Base-by-base conservation (phyloP, 352 stramenopile genomes). In the Albugo candida region DNA sequence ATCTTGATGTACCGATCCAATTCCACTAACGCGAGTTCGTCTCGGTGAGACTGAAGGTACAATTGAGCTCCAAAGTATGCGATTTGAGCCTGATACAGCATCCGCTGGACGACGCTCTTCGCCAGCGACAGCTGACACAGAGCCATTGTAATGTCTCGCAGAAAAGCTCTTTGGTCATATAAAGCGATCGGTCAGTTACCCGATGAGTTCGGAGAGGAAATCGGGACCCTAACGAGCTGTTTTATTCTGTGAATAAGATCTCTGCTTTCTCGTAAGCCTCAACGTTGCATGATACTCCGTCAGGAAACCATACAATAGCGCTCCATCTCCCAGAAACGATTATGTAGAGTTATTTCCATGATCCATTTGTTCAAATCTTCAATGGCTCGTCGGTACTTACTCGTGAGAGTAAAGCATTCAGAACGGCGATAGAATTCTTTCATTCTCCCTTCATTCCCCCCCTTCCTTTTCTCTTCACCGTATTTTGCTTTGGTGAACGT, bases 341-440 rank as follows among this genome's bases (percentile, higher is more conserved):
- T 49, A 70, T 79, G 60, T 65, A 70, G 6, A 74, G 76, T 12
- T 13, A 69, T 83, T 51, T 74, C 58, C 13, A 66, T 51, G 55
- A 89, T 85, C 16, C 84, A 65, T 13, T 54, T 45, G 2, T 67
- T 76, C 13, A 83, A 65, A 55, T 89, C 77, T 34, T 89, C 70
- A 20, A 87, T 78, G 0, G 74, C 74, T 5, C 61, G 51, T 38
- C 76, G 60, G 50, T 70, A 86, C 48, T 67, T 63, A 6, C 70
- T 53, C 39, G 69, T 61, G 1, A 55, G 51, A 13, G 86, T 44
- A 48, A 65, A 78, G 50, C 72, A 84, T 10, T 61, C 50, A 11
- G 67, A 74, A 5, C 77, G 71, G 24, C 86, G 61, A 45, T 72
- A 67, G 45, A 70, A 72, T 14, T 47, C 52, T 19, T 55, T 58